Conservation (phyloP, 1,139 yeast species). For the Sporopachydermia cereana region DNA sequence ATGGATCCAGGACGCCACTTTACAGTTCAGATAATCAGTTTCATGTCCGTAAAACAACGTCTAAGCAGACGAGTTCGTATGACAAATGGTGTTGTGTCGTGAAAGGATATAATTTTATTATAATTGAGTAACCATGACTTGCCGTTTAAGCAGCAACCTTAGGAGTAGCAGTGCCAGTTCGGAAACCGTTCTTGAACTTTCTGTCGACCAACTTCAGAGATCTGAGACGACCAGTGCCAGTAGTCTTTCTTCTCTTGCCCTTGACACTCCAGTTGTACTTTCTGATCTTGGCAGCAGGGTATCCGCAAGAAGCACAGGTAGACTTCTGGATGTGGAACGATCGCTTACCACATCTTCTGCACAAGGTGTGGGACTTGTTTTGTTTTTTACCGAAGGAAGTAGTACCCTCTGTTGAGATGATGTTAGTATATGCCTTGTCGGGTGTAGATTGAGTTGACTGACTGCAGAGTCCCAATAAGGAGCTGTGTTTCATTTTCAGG, state of each 20-base stretch:
- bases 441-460: no score
- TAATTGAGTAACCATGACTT: no score
- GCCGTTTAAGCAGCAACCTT: conserved; percentile 17
- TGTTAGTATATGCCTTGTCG: no score
- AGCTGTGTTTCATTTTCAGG: no score
- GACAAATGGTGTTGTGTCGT: no score
- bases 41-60: no score
- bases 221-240: conserved; percentile 99
- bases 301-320: conserved; percentile 98
- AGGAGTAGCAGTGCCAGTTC: conserved; percentile 57
- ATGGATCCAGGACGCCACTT: no score
- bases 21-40: no score
- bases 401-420: conserved; percentile 76
- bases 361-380: conserved; percentile 99
- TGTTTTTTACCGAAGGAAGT: conserved; percentile 99
- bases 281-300: conserved; percentile 99
- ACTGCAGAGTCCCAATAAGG: no score
- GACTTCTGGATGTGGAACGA: conserved; percentile 99
- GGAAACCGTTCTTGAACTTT: conserved; percentile 99
- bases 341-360: conserved; percentile 99
- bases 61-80: no score
- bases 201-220: conserved; percentile 94
- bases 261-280: conserved; percentile 92
- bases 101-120: no score
- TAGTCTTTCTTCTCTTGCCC: conserved; percentile 99